A percentile compares a stretch with the other conserved stretches of the same genome.
Evolutionary conservation across 768 basidiomycete genomes (phyloP).

Genomic region (Tylopilus balloui): DNA sequence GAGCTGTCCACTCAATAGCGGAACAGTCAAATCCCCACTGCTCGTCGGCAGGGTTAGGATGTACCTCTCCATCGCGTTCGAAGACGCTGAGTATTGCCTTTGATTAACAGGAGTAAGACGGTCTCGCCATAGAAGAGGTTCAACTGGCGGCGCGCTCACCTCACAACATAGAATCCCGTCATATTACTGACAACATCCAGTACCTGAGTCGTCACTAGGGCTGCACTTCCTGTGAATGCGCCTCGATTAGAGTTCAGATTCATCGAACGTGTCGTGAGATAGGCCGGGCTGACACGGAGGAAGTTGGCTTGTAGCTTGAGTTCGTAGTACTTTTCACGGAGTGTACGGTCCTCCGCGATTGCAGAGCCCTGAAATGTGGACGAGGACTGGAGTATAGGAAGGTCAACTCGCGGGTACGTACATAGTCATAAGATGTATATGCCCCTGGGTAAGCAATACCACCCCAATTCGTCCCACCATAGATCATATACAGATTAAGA

Average conservation of each 20-base stretch:
- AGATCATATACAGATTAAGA: constrained; percentile 52
- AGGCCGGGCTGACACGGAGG: constrained; percentile 47
- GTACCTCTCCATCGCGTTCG: constrained; percentile 24
- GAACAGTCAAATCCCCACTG: constrained; percentile 39
- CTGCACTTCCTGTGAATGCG: constrained; percentile 45
- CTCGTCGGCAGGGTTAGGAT: constrained; percentile 43
- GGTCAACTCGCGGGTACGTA: constrained; percentile 3
- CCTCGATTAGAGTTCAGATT: constrained; percentile 40
- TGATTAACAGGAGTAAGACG: constrained; percentile 2
- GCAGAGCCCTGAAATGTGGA: constrained; percentile 37
- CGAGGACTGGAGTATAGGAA: background rate
- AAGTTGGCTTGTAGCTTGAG: constrained; percentile 50
- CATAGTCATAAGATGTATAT: constrained; percentile 62
- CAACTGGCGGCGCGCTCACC: constrained; percentile 1
- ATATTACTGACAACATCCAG: constrained; percentile 45
- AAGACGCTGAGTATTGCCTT: constrained; percentile 17
- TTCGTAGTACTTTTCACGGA: constrained; percentile 52
- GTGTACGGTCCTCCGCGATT: constrained; percentile 48
- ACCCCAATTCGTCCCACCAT: constrained; percentile 65
- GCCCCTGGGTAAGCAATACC: constrained; percentile 50
- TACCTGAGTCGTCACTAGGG: constrained; percentile 46
- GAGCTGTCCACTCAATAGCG: constrained; percentile 41
- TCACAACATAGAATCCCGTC: constrained; percentile 43
- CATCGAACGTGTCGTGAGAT: constrained; percentile 43
- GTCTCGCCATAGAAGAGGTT: background rate